phyloP scores from a whole-genome alignment of 2,329 filamentous ascomycete genomes.

The Aspergillus sp. region DNA sequence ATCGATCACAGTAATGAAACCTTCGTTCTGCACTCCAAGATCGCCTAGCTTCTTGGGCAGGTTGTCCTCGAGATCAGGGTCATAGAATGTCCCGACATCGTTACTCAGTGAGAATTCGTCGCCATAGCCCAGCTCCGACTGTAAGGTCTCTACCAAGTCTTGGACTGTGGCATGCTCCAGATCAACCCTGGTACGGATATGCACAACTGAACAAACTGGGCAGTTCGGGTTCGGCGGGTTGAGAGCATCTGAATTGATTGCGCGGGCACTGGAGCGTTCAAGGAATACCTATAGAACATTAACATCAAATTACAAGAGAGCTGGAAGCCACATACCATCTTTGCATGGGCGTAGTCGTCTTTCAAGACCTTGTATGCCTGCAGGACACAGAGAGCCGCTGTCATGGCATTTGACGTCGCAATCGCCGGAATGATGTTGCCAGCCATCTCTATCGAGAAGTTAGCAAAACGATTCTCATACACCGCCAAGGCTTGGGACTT shows the following conservation, averaged over 20 bases:
- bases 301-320: background rate
- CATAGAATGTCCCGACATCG: conserved; percentile 77
- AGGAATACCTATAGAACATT: conserved; percentile 66
- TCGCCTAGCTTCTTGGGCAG: conserved; percentile 75
- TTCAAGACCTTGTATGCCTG: conserved; percentile 88
- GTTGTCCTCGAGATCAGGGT: conserved; percentile 85
- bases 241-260: conserved; percentile 56
- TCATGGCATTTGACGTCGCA: conserved; percentile 95
- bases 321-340: conserved; percentile 58
- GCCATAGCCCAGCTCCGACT: conserved; percentile 69
- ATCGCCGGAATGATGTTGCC: conserved; percentile 99
- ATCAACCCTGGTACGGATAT: conserved; percentile 67
- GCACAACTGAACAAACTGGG: conserved; percentile 75
- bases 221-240: conserved; percentile 75
- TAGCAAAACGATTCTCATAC: conserved; percentile 4
- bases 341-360: conserved; percentile 67
- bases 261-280: conserved; percentile 61
- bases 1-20: conserved; percentile 80
- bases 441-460: conserved; percentile 72
- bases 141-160: conserved; percentile 74
- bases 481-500: conserved; percentile 19
- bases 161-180: conserved; percentile 70
- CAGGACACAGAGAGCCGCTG: conserved; percentile 86
- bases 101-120: conserved; percentile 78
- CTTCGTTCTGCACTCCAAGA: conserved; percentile 70